phyloP scores from a whole-genome alignment of 1,284 basidiomycete genomes.

The Wolfiporia cocos region DNA sequence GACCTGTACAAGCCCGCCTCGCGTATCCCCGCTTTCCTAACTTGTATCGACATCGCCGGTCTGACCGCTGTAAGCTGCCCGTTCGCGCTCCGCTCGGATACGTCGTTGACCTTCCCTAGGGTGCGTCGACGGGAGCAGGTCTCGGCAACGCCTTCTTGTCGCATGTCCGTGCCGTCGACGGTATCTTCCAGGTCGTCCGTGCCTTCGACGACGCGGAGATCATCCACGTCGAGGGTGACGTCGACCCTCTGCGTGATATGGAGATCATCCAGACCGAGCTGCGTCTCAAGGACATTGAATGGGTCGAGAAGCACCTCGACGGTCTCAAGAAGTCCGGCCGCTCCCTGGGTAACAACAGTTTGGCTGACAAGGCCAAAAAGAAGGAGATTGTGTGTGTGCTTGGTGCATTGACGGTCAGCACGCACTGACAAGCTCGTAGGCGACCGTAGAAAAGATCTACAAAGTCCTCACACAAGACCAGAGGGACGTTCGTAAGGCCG shows the following conservation, averaged over 20 bases:
- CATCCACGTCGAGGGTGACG: conserved; percentile 98
- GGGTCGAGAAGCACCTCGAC: conserved; percentile 93
- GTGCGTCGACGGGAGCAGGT: conserved; percentile 97
- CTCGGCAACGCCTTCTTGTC: conserved; percentile 98
- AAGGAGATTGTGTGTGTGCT: conserved; percentile 79
- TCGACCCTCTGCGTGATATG: conserved; percentile 96
- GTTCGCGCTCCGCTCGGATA: neutral
- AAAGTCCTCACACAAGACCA: conserved; percentile 77
- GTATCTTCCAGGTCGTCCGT: conserved; percentile 98
- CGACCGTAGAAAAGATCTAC: conserved; percentile 81
- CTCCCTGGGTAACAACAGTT: conserved; percentile 68
- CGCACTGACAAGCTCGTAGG: no score
- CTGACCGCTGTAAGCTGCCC: conserved; percentile 73
- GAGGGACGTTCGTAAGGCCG: conserved; percentile 91
- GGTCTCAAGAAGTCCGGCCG: conserved; percentile 68
- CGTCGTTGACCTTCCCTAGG: conserved; percentile 34
- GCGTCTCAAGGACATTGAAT: conserved; percentile 96
- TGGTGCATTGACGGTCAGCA: no score
- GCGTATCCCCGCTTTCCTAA: conserved; percentile 91
- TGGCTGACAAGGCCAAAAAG: conserved; percentile 95
- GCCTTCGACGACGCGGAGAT: conserved; percentile 99
- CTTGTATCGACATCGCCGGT: conserved; percentile 99
- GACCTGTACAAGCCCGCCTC: conserved; percentile 87
- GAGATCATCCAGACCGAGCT: conserved; percentile 94
- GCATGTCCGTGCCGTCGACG: conserved; percentile 97